phyloP scores from a whole-genome alignment of 2,329 filamentous ascomycete genomes.

The Monilinia fructicola region DNA sequence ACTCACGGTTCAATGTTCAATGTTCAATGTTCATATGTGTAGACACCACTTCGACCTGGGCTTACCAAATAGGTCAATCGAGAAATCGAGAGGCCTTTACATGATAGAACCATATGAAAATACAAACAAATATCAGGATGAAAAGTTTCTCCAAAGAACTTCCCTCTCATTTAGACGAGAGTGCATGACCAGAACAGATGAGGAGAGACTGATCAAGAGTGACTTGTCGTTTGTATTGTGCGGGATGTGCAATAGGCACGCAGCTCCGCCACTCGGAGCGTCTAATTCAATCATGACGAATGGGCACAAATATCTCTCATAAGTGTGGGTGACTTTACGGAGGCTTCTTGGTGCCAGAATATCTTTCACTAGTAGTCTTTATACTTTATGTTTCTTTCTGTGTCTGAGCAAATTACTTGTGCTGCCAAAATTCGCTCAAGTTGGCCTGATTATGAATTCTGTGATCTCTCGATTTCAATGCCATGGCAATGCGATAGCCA shows the following conservation, averaged over 20 bases:
- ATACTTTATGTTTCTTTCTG: not conserved
- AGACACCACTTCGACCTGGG: not conserved
- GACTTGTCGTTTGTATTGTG: not conserved
- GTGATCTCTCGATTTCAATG: too few species aligned
- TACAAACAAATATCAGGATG: not conserved
- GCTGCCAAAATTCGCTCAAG: too few species aligned
- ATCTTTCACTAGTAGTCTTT: not conserved
- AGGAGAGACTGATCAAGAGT: not conserved
- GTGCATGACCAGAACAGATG: not conserved
- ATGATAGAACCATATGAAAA: not conserved
- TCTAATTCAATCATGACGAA: not conserved
- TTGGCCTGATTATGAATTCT: too few species aligned
- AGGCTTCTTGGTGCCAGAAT: not conserved
- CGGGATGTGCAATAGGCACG: too few species aligned
- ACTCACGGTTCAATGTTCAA: too few species aligned
- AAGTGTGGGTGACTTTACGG: not conserved
- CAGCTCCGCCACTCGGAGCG: not conserved
- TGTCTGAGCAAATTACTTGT: not conserved
- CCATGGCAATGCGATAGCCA: too few species aligned
- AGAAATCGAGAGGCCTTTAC: not conserved
- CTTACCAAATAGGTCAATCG: not conserved
- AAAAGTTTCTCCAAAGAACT: constrained; percentile 9
- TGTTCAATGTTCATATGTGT: not conserved
- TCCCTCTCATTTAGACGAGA: not conserved
- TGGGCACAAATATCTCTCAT: not conserved